Conservation (phyloP, 2,329 filamentous ascomycete species). For the Calonectria pseudoturangicola region DNA sequence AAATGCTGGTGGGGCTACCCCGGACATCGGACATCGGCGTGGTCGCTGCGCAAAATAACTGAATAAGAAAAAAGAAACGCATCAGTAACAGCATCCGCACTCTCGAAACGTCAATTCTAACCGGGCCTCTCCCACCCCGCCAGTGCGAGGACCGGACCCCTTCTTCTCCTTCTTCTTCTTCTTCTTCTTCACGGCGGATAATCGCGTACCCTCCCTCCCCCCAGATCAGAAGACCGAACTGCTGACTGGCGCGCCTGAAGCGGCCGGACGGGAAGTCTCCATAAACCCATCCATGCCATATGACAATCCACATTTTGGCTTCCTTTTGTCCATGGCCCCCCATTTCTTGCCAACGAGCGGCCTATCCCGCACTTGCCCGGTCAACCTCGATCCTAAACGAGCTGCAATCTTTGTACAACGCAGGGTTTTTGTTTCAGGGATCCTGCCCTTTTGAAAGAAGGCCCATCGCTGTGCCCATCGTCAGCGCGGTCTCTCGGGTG, state of each 20-base stretch:
- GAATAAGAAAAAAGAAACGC: conserved; percentile 31
- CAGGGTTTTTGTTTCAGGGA: conserved; percentile 3
- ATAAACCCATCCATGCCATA: conserved; percentile 26
- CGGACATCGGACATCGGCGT: conserved; percentile 52
- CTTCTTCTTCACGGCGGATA: background rate
- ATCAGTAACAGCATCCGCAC: conserved; percentile 4
- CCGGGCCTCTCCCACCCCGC: conserved; percentile 9
- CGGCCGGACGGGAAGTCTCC: conserved; percentile 41
- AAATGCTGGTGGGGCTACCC: conserved; percentile 53
- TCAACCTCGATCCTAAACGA: conserved; percentile 5
- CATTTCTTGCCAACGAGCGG: conserved; percentile 14
- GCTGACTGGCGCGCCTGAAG: conserved; percentile 54
- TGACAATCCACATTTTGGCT: conserved; percentile 37
- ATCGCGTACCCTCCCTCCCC: too few species aligned
- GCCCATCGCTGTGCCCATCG: conserved; percentile 1
- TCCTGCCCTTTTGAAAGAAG: conserved; percentile 22
- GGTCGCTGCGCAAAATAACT: conserved; percentile 30
- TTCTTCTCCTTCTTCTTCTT: background rate
- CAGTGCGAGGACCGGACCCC: conserved; percentile 3
- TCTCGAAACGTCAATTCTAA: conserved; percentile 36
- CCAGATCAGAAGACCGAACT: background rate
- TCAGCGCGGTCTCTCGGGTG: conserved; percentile 7
- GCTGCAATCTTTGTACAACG: background rate
- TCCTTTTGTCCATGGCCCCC: conserved; percentile 49
- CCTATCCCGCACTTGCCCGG: conserved; percentile 20